Evolutionary conservation across 2,329 filamentous ascomycete genomes (phyloP).

Genomic region (Chaetomium sp.): DNA sequence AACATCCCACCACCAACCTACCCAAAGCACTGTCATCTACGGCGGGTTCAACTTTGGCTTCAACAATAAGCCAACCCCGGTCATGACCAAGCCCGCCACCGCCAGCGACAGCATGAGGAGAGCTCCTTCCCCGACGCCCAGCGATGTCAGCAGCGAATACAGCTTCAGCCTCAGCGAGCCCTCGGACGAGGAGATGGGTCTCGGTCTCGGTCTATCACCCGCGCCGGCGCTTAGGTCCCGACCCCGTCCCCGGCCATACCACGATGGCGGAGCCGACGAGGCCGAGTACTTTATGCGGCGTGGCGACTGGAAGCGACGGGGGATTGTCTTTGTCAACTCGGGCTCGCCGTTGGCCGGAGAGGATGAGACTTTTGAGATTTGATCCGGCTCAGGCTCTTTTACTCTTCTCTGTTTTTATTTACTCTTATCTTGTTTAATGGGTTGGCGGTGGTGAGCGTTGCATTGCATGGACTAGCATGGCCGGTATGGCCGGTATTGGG

Average conservation of each 20-base stretch:
- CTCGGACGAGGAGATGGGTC: constrained; percentile 7
- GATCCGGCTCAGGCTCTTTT: neutral
- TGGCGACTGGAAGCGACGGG: constrained; percentile 43
- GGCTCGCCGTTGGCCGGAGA: constrained; percentile 31
- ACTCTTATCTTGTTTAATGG: constrained; percentile 1
- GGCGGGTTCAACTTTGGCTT: constrained; percentile 43
- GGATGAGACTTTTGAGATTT: constrained; percentile 36
- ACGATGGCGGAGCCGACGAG: constrained; percentile 22
- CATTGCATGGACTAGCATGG: neutral
- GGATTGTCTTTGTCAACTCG: constrained; percentile 39
- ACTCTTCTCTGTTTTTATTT: neutral
- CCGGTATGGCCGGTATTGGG: constrained; percentile 3
- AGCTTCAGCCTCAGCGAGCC: constrained; percentile 19
- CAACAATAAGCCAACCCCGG: constrained; percentile 12
- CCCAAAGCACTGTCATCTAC: constrained; percentile 36
- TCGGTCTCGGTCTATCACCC: constrained; percentile 17
- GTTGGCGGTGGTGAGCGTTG: constrained; percentile 4
- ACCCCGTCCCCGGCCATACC: constrained; percentile 4
- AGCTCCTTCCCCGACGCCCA: constrained; percentile 28
- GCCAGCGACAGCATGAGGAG: constrained; percentile 11
- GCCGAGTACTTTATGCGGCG: constrained; percentile 39
- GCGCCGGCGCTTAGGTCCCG: constrained; percentile 13
- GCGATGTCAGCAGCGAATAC: constrained; percentile 25
- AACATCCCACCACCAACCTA: constrained; percentile 9
- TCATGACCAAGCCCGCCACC: constrained; percentile 17